These are phyloP conservation scores for Cylindrotheca closterium DNA, from an alignment of 108 stramenopile genomes.

Conservation along the genomic window DNA sequence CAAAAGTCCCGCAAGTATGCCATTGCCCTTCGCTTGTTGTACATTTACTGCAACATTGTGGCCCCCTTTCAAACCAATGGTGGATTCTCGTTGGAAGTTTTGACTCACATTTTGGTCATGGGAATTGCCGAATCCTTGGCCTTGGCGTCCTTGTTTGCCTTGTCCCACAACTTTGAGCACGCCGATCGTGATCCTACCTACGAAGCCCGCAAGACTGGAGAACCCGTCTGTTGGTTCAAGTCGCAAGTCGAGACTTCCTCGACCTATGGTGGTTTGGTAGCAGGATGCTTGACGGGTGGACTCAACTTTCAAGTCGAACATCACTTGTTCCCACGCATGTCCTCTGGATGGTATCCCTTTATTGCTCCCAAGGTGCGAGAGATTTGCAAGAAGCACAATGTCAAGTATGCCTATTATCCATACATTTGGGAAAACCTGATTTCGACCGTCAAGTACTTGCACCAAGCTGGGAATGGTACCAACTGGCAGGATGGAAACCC, in stretches of 20 bases:
- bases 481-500: constrained; percentile 56
- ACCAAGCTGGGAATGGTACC: constrained; percentile 70
- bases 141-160: constrained; percentile 78
- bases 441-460: constrained; percentile 80
- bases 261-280: constrained; percentile 87
- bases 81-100: constrained; percentile 36
- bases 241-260: constrained; percentile 88
- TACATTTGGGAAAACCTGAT: constrained; percentile 78
- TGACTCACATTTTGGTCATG: constrained; percentile 71
- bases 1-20: constrained; percentile 64
- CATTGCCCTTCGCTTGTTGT: constrained; percentile 52
- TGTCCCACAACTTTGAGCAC: constrained; percentile 94
- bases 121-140: constrained; percentile 69
- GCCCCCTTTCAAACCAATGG: constrained; percentile 56
- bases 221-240: constrained; percentile 88
- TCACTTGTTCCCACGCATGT: constrained; percentile 93
- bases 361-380: constrained; percentile 95
- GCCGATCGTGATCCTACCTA: constrained; percentile 81
- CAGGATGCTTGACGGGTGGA: constrained; percentile 86
- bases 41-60: constrained; percentile 67
- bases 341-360: constrained; percentile 92
- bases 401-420: constrained; percentile 88
- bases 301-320: constrained; percentile 95
- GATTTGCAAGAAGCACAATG: constrained; percentile 91
- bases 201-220: constrained; percentile 44